Evolutionary conservation across 345 rosid species (phyloP), one percentile per base, ranked within the genome.

Genomic region (Linum usitatissimum): DNA sequence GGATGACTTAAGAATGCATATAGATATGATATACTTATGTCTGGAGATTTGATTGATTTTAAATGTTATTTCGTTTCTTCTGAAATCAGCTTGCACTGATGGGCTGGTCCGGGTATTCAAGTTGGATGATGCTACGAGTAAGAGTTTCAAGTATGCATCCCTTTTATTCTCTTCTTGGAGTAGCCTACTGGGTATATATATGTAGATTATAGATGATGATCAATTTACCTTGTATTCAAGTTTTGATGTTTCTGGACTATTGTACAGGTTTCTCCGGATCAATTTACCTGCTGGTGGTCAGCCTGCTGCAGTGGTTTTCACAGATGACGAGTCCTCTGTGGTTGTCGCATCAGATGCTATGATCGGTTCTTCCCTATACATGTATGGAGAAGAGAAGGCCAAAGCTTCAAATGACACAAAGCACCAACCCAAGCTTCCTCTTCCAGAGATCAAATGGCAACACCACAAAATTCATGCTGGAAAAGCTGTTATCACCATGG

Each of bases 101-200:
- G 92, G 99, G 75, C 82, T 79, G 59, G 77, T 86, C 59, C 83
- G 99, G 79, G 81, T 90, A 61, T 90, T 83, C 68, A 87, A 86
- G 83, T 75, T 93, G 81, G 96, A 93, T 66, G 90, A 93, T 74
- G 97, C 92, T 64, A 79, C 86, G 6, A 93, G 91, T 77, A 93
- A 87, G 86, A 87, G 97, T 80, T 90, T 87, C 83, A 93, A 86
- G 97, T 93, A 87, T 17, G 84, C 28, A 64, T 63, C 49, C 4
- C 34, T 3, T 45, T 53, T 40, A 9, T 9, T 14, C 30, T 34
- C 18, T 62, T 2, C 48, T 48, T 48, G 13, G 63, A 9, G 21
- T 18, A 57, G 31, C 36, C 45, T 49, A 40, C 48, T 23, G 1
- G 28, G 28, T 23, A 0, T 23, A 23, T 23, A 23, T 23, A 45